Evolutionary conservation across 371 early-diverging fungal genomes (phyloP), one percentile per base, ranked within the genome.

Genomic region (Circinella minor): DNA sequence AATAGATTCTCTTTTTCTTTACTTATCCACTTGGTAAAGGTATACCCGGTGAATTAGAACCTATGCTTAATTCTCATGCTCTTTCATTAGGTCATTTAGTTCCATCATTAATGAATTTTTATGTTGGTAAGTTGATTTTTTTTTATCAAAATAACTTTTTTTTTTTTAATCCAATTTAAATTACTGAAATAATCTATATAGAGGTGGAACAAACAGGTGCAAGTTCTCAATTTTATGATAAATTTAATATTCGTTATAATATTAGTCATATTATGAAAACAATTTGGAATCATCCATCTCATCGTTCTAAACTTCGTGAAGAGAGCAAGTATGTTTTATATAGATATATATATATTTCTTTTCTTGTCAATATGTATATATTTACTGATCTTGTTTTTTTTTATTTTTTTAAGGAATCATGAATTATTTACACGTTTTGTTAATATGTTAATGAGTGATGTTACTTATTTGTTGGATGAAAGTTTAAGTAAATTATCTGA

Each of bases 171-270:
- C n/a, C n/a, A n/a, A n/a, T n/a, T n/a, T n/a, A n/a, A n/a, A n/a
- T n/a, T n/a, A n/a, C n/a, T n/a, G n/a, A n/a, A n/a, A n/a, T n/a
- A n/a, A n/a, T n/a, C n/a, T n/a, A n/a, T n/a, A 46, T 68, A 78
- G 97, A 98, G 71, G 95, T 96, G 15, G 99, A 99, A 77, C 93
- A 95, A 51, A 97, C 98, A 0, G 99, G 98, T 13, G 85, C 91
- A 10, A 89, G 89, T 68, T 91, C 93, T 0, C 96, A 97, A 73
- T 99, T 99, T 77, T 98, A 97, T 74, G 99, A 99, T 80, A 99
- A 99, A 80, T 98, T 98, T 85, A 96, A 94, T 75, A 95, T 96
- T 70, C 92, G 99, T 39, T 98, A 98, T 85, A 92, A 98, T 68
- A 96, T 98, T 63, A 92, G 95, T n/a, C 94, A 96, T 74, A 90